A percentile compares a stretch with the other conserved stretches of the same genome.
phyloP scores from a whole-genome alignment of 225 moss, liverwort and hornwort genomes.

The Pseudisothecium myosuroides region DNA sequence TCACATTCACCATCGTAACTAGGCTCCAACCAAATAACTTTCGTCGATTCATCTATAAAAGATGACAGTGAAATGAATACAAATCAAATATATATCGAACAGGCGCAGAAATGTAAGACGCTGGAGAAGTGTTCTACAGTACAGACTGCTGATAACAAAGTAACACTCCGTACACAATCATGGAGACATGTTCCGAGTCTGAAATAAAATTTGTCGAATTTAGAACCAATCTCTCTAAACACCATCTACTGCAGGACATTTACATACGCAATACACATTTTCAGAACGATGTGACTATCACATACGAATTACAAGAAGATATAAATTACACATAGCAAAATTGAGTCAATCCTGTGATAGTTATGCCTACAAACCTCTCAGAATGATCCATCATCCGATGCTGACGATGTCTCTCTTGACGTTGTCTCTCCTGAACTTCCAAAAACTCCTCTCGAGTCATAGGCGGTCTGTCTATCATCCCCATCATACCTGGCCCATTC shows the following conservation, averaged over 20 bases:
- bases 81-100: neutral
- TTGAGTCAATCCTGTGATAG: neutral
- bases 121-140: neutral
- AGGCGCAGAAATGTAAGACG: neutral
- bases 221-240: neutral
- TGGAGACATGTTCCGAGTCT: neutral
- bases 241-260: neutral
- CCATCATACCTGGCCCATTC: conserved; percentile 65
- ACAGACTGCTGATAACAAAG: neutral
- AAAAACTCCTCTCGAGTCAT: conserved; percentile 87
- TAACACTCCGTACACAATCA: neutral
- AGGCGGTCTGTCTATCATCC: conserved; percentile 71
- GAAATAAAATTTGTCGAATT: neutral
- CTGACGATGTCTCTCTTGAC: conserved; percentile 72
- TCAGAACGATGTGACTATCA: neutral
- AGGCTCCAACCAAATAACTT: neutral
- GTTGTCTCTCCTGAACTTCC: conserved; percentile 86
- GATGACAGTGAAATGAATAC: neutral
- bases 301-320: neutral
- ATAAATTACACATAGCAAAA: neutral
- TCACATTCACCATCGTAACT: neutral
- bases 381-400: conserved; percentile 68
- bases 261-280: neutral
- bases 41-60: neutral
- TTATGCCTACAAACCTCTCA: conserved; percentile 53